These are phyloP conservation scores for Pyrenopolyporus hunteri DNA, from an alignment of 495 filamentous ascomycete genomes.

Conservation along the genomic window DNA sequence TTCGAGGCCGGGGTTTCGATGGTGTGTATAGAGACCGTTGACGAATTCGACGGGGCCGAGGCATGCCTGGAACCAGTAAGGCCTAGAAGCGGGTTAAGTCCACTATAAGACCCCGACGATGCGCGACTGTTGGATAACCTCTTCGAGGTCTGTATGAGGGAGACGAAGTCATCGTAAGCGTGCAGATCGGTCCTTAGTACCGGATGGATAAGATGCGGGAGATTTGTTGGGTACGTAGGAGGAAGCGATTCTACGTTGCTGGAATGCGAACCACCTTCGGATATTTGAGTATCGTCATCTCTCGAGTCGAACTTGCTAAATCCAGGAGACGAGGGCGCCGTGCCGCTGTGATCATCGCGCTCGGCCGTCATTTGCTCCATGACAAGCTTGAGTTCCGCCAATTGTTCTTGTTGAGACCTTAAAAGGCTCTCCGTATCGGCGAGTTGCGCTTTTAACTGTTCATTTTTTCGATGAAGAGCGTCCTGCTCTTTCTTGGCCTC, in stretches of 20 bases:
- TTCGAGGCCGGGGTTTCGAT: constrained; percentile 43
- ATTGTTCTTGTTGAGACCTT: constrained; percentile 88
- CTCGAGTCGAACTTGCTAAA: constrained; percentile 54
- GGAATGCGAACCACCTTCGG: constrained; percentile 51
- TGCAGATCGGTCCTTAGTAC: constrained; percentile 81
- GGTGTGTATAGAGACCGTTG: constrained; percentile 52
- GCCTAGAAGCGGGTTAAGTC: constrained; percentile 61
- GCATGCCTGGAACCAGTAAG: constrained; percentile 53
- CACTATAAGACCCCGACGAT: constrained; percentile 71
- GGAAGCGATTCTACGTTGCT: constrained; percentile 62
- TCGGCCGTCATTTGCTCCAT: constrained; percentile 86
- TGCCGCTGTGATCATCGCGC: constrained; percentile 72
- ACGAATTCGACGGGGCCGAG: constrained; percentile 50
- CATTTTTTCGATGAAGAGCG: constrained; percentile 74
- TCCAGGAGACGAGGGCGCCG: constrained; percentile 69
- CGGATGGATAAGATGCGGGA: constrained; percentile 79
- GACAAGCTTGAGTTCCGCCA: constrained; percentile 85
- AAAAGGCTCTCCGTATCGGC: constrained; percentile 86
- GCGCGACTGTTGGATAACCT: constrained; percentile 61
- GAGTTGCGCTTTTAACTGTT: constrained; percentile 77
- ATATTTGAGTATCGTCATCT: constrained; percentile 43
- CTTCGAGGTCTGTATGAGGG: constrained; percentile 72
- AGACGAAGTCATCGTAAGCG: constrained; percentile 83
- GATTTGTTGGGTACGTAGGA: constrained; percentile 83
- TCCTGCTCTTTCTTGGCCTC: constrained; percentile 73